phyloP scores from a whole-genome alignment of 208 protist species.

The Herpetomonas tarakana region DNA sequence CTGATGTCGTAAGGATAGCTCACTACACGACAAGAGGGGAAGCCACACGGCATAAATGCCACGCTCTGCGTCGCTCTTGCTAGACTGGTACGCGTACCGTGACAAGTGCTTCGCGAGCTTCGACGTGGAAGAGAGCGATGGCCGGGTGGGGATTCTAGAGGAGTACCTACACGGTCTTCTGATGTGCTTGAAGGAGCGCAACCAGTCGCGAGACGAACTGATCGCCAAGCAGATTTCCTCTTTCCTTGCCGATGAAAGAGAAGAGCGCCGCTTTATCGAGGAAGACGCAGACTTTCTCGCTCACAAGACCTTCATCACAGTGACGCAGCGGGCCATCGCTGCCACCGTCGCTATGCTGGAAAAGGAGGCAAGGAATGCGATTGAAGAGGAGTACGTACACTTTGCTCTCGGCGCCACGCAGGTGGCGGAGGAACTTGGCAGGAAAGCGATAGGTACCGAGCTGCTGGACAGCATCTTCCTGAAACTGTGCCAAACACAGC shows the following conservation, averaged over 20 bases:
- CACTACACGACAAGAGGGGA: too few species aligned
- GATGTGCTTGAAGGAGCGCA: constrained; percentile 12
- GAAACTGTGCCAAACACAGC: constrained; percentile 32
- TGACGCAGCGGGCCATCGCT: constrained; percentile 6
- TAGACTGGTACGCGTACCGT: constrained; percentile 31
- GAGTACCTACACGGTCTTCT: constrained; percentile 39
- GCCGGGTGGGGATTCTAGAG: constrained; percentile 38
- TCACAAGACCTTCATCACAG: constrained; percentile 19
- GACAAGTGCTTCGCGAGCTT: constrained; percentile 15
- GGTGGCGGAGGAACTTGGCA: constrained; percentile 18
- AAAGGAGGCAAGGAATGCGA: constrained; percentile 4
- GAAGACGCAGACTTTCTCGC: constrained; percentile 32
- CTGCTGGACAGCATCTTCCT: constrained; percentile 44
- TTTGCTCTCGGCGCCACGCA: constrained; percentile 2
- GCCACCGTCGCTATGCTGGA: constrained; percentile 13
- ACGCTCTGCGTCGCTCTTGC: constrained; percentile 7
- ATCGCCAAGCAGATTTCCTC: constrained; percentile 4
- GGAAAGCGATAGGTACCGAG: constrained; percentile 20
- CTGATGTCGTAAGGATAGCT: too few species aligned
- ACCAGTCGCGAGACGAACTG: constrained; percentile 5
- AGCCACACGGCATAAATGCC: too few species aligned
- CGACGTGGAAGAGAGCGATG: constrained; percentile 20
- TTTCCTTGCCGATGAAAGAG: constrained; percentile 34
- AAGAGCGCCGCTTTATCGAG: constrained; percentile 54
- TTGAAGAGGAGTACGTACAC: constrained; percentile 9